These are phyloP conservation scores for Pochonia chlamydosporia DNA, from an alignment of 2,329 filamentous ascomycete genomes.

Conservation along the genomic window DNA sequence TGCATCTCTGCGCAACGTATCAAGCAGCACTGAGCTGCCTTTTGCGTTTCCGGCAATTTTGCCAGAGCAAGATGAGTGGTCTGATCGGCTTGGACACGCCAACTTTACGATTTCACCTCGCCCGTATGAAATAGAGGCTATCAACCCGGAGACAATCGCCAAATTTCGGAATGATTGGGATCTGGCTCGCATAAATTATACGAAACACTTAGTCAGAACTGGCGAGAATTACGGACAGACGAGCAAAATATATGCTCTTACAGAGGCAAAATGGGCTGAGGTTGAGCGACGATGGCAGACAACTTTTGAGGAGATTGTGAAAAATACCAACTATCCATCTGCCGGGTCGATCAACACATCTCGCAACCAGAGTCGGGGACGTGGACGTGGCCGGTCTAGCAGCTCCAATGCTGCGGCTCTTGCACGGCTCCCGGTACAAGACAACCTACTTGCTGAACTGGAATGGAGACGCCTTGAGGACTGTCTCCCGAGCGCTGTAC, in stretches of 20 bases:
- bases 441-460: conserved; percentile 35
- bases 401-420: conserved; percentile 35
- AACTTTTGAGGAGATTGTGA: conserved; percentile 60
- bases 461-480: conserved; percentile 45
- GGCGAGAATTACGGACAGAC: conserved; percentile 87
- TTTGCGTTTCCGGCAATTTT: conserved; percentile 59
- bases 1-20: conserved; percentile 62
- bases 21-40: conserved; percentile 52
- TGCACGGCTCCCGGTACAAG: conserved; percentile 23
- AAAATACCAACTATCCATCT: conserved; percentile 34
- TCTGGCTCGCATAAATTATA: conserved; percentile 75
- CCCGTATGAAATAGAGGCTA: conserved; percentile 65
- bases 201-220: conserved; percentile 80
- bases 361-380: conserved; percentile 34
- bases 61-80: conserved; percentile 74
- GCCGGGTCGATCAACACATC: conserved; percentile 20
- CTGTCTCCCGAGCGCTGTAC: conserved; percentile 58
- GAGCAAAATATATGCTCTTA: conserved; percentile 80
- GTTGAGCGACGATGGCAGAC: conserved; percentile 70
- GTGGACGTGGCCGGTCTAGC: conserved; percentile 30
- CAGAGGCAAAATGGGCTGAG: conserved; percentile 82
- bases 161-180: conserved; percentile 77
- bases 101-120: conserved; percentile 85
- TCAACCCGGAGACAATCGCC: conserved; percentile 51
- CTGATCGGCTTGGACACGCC: conserved; percentile 78